phyloP scores from a whole-genome alignment of 805 yeast genomes.

The Pichia thaimueangensis region DNA sequence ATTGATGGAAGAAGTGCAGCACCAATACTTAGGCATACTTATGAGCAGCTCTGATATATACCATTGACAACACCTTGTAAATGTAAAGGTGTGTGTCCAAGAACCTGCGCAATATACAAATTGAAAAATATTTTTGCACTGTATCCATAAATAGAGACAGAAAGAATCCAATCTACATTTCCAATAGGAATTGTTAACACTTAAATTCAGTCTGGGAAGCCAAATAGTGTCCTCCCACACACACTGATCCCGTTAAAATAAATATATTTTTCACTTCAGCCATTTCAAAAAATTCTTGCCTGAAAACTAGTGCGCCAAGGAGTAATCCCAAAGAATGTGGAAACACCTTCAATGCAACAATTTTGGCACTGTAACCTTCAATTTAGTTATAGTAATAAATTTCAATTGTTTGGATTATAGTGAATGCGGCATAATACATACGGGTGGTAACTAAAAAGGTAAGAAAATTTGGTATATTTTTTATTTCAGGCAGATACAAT shows the following conservation, averaged over 20 bases:
- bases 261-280: constrained; percentile 20
- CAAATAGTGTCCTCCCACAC: constrained; percentile 16
- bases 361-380: constrained; percentile 27
- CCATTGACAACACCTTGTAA: constrained; percentile 18
- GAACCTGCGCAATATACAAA: constrained; percentile 28
- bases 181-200: constrained; percentile 17
- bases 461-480: constrained; percentile 19
- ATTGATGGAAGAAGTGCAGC: constrained; percentile 16
- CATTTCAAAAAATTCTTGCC: constrained; percentile 10
- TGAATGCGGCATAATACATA: constrained; percentile 8
- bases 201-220: constrained; percentile 17
- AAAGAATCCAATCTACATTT: constrained; percentile 23
- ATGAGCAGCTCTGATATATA: constrained; percentile 14
- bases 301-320: constrained; percentile 23
- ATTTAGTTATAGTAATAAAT: constrained; percentile 26
- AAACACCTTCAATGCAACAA: constrained; percentile 32
- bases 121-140: constrained; percentile 29
- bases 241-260: constrained; percentile 11
- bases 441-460: constrained; percentile 11
- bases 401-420: constrained; percentile 7
- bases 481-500: constrained; percentile 19
- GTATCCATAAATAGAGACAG: constrained; percentile 19
- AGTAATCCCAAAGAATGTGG: constrained; percentile 30
- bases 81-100: constrained; percentile 18
- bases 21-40: constrained; percentile 14